These are phyloP conservation scores for Cyberlindnera mississippiensis DNA, from an alignment of 805 yeast genomes.

Conservation along the genomic window DNA sequence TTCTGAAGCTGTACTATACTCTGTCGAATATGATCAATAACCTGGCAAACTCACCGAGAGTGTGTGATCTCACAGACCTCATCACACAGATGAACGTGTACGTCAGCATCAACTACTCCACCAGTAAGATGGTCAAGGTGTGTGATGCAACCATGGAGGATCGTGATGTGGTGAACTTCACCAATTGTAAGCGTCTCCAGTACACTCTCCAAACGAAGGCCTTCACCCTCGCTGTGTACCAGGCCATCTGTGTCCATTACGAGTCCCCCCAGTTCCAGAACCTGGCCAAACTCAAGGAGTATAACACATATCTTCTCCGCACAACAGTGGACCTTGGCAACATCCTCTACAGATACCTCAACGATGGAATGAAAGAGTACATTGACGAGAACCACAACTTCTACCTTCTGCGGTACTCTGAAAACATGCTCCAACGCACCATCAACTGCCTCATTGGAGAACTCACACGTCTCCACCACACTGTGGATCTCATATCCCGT, in stretches of 20 bases:
- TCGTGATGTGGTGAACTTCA: conserved; percentile 10
- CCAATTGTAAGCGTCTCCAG: conserved; percentile 14
- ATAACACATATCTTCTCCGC: conserved; percentile 3
- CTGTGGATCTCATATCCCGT: conserved; percentile 18
- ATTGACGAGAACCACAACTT: conserved; percentile 18
- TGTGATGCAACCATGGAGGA: conserved; percentile 1
- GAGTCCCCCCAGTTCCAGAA: conserved; percentile 18
- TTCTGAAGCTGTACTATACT: conserved; percentile 16
- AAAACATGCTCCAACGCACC: conserved; percentile 19
- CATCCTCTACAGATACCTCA: conserved; percentile 15
- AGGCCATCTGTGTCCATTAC: conserved; percentile 19
- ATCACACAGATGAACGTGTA: conserved; percentile 18
- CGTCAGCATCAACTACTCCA: conserved; percentile 17
- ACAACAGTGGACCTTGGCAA: conserved; percentile 17
- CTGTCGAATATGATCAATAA: conserved; percentile 22
- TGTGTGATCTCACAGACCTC: conserved; percentile 15
- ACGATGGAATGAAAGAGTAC: conserved; percentile 10
- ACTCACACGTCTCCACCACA: conserved; percentile 21
- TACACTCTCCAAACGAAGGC: conserved; percentile 19
- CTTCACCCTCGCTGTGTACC: conserved; percentile 19
- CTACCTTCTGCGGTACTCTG: conserved; percentile 18
- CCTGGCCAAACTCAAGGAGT: conserved; percentile 12
- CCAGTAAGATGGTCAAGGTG: conserved; percentile 5
- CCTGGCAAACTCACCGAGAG: conserved; percentile 14
- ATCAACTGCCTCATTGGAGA: conserved; percentile 15